Evolutionary conservation across 2,329 filamentous ascomycete genomes (phyloP).

Genomic region (Hypoxylon sp.): DNA sequence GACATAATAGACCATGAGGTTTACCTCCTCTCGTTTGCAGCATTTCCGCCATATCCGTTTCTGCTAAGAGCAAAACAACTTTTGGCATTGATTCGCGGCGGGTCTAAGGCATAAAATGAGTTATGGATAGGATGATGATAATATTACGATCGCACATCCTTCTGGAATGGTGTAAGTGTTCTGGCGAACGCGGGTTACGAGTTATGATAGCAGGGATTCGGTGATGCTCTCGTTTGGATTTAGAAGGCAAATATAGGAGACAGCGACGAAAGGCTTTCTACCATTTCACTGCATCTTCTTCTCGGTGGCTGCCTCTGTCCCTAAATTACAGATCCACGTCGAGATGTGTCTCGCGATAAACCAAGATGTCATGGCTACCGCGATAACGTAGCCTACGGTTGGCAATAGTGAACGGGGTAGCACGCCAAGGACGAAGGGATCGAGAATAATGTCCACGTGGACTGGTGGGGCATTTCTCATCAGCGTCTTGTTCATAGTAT

Average conservation of each 20-base stretch:
- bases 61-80: slow-evolving; percentile 19
- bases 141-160: slow-evolving; percentile 21
- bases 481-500: slow-evolving; percentile 77
- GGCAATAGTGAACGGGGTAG: slow-evolving; percentile 83
- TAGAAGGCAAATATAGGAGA: slow-evolving; percentile 45
- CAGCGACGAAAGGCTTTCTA: slow-evolving; percentile 24
- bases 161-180: slow-evolving; percentile 25
- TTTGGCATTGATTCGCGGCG: slow-evolving; percentile 20
- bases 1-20: slow-evolving; percentile 42
- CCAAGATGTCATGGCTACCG: slow-evolving; percentile 67
- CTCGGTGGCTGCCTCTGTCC: slow-evolving; percentile 45
- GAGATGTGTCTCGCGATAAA: slow-evolving; percentile 58
- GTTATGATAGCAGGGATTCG: slow-evolving; percentile 40
- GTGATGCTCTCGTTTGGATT: slow-evolving; percentile 39
- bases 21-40: slow-evolving; percentile 31
- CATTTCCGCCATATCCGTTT: slow-evolving; percentile 33
- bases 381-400: slow-evolving; percentile 75
- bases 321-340: slow-evolving; percentile 50
- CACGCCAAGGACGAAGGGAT: slow-evolving; percentile 84
- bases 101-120: slow-evolving; percentile 27
- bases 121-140: slow-evolving; percentile 21
- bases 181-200: slow-evolving; percentile 42
- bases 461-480: slow-evolving; percentile 83
- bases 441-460: slow-evolving; percentile 83
- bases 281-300: slow-evolving; percentile 58